These are phyloP conservation scores for Colletotrichum viniferum DNA, from an alignment of 2,329 filamentous ascomycete genomes.

Conservation along the genomic window DNA sequence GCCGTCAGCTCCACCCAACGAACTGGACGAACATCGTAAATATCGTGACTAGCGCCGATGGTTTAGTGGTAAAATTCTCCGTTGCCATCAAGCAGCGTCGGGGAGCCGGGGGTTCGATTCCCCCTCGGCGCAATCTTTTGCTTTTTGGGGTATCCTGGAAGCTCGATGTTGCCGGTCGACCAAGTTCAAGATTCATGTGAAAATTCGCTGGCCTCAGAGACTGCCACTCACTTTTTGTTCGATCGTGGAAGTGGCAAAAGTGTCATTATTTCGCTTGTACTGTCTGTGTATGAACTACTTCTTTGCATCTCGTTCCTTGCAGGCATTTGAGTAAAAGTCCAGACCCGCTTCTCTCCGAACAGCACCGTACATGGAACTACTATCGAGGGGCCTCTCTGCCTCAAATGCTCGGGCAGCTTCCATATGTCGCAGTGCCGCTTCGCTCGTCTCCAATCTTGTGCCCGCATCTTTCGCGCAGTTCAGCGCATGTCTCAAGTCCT, in stretches of 20 bases:
- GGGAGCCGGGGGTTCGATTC: slow-evolving; percentile 18
- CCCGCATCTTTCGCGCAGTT: not conserved
- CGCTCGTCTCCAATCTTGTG: not conserved
- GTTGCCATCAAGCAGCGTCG: slow-evolving; percentile 12
- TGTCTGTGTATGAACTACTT: not conserved
- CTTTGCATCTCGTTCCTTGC: not conserved
- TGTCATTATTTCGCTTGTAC: not conserved
- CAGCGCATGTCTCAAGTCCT: slow-evolving; percentile 2
- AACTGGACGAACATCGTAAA: not conserved
- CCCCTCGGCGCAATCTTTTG: slow-evolving; percentile 7
- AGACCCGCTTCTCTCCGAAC: not conserved
- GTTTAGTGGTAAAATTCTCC: slow-evolving; percentile 20
- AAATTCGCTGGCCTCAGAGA: not conserved
- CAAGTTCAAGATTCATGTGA: not conserved
- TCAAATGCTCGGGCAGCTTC: not conserved
- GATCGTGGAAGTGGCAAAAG: not conserved
- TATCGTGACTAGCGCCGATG: not conserved
- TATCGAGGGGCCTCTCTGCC: not conserved
- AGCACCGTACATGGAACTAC: not conserved
- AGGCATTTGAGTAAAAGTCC: not conserved
- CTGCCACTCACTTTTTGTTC: not conserved
- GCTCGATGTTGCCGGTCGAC: not conserved
- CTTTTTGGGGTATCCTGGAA: not conserved
- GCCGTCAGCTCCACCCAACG: rapidly evolving
- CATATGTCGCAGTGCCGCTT: not conserved